phyloP scores from a whole-genome alignment of 1,284 basidiomycete genomes.

The Cutaneotrichosporon sp. region DNA sequence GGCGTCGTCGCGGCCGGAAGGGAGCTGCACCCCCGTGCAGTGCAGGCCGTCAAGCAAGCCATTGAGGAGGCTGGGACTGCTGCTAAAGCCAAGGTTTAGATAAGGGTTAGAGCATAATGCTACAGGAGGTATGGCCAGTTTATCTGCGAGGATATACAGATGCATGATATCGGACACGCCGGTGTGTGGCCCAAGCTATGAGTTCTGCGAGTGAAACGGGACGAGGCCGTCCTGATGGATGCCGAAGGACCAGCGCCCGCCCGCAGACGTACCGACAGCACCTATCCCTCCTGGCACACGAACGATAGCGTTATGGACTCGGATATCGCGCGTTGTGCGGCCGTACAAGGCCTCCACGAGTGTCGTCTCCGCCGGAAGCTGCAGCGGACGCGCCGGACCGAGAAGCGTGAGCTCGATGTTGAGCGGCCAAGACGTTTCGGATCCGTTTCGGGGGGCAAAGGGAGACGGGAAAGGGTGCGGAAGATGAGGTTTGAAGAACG shows the following conservation, averaged over 20 bases:
- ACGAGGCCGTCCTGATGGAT: slow-evolving; percentile 32
- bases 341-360: slow-evolving; percentile 34
- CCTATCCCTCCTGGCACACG: slow-evolving; percentile 24
- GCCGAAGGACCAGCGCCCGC: slow-evolving; percentile 28
- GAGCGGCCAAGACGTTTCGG: slow-evolving; percentile 29
- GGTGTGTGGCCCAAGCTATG: slow-evolving; percentile 3
- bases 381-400: slow-evolving; percentile 24
- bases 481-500: slow-evolving; percentile 38
- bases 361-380: slow-evolving; percentile 35
- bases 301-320: slow-evolving; percentile 26
- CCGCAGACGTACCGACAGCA: slow-evolving; percentile 15
- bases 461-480: slow-evolving; percentile 36
- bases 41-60: slow-evolving; percentile 70
- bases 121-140: no score
- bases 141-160: not conserved
- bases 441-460: not conserved
- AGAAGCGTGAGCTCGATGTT: slow-evolving; percentile 36
- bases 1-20: slow-evolving; percentile 76
- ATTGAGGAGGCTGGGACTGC: slow-evolving; percentile 51
- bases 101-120: not conserved
- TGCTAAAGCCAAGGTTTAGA: not conserved
- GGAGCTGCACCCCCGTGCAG: slow-evolving; percentile 61
- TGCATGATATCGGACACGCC: not conserved
- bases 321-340: slow-evolving; percentile 25
- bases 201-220: slow-evolving; percentile 6